phyloP scores from a whole-genome alignment of 257 asterid genomes.

The Verbascum thapsus region DNA sequence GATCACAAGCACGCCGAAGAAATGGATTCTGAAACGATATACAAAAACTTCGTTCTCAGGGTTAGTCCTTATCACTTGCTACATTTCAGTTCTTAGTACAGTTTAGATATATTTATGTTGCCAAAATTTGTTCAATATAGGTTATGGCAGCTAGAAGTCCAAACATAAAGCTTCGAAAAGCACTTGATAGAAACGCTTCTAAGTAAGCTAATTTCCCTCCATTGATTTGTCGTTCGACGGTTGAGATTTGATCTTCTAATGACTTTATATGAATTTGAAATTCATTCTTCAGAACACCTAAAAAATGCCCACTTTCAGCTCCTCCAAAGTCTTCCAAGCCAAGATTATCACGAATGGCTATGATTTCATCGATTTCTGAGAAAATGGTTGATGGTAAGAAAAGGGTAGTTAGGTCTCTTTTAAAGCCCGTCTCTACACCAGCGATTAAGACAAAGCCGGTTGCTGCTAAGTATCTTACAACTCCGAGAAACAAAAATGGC shows the following conservation, averaged over 20 bases:
- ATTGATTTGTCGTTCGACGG: neutral
- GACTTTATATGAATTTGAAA: conserved; percentile 11
- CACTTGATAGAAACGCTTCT: conserved; percentile 64
- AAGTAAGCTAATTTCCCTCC: conserved; percentile 41
- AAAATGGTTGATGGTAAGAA: conserved; percentile 46
- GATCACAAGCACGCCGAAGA: conserved; percentile 91
- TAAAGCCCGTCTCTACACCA: conserved; percentile 58
- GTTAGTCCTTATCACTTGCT: conserved; percentile 45
- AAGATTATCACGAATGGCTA: conserved; percentile 56
- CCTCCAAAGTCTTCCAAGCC: conserved; percentile 82
- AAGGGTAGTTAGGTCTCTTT: conserved; percentile 38
- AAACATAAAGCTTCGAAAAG: conserved; percentile 65
- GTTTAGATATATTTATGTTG: neutral
- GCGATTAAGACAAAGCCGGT: conserved; percentile 64
- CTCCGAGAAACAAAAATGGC: conserved; percentile 73
- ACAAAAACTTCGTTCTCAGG: conserved; percentile 82
- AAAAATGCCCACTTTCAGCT: conserved; percentile 83
- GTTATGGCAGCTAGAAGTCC: conserved; percentile 99
- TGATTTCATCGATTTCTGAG: conserved; percentile 57
- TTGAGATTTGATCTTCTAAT: conserved; percentile 1
- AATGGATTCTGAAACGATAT: conserved; percentile 84
- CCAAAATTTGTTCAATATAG: conserved; percentile 44
- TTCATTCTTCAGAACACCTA: conserved; percentile 49
- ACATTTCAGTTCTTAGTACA: too few relatives aligned
- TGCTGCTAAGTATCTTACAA: conserved; percentile 90